A percentile compares a stretch with the other conserved stretches of the same genome.
Evolutionary conservation across 2,329 filamentous ascomycete genomes (phyloP).

Genomic region (Xylariaceae sp.): DNA sequence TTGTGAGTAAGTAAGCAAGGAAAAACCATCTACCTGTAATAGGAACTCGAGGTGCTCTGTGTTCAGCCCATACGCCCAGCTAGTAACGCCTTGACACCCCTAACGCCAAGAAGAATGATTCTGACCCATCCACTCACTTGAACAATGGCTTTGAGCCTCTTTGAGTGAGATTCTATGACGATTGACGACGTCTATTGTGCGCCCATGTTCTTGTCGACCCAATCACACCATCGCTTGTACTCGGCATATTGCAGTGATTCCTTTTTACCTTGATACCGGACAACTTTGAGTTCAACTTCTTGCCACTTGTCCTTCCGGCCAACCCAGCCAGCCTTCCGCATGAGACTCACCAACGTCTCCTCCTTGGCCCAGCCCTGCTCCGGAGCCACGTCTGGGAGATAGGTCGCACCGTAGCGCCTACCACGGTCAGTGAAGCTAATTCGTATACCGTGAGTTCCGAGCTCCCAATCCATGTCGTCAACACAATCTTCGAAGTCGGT

Average conservation of each 20-base stretch:
- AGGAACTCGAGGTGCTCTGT: slow-evolving; percentile 3
- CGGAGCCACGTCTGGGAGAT: slow-evolving; percentile 81
- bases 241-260: slow-evolving; percentile 64
- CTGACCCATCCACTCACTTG: neutral
- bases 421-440: slow-evolving; percentile 76
- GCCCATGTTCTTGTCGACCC: slow-evolving; percentile 46
- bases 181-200: slow-evolving; percentile 17
- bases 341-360: slow-evolving; percentile 81
- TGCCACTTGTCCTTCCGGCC: slow-evolving; percentile 76
- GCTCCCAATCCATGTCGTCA: slow-evolving; percentile 74
- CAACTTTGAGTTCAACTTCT: slow-evolving; percentile 70
- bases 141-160: slow-evolving; percentile 8
- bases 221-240: slow-evolving; percentile 75
- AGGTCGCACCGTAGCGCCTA: slow-evolving; percentile 75
- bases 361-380: slow-evolving; percentile 97
- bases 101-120: neutral
- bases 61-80: slow-evolving; percentile 8
- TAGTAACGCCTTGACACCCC: slow-evolving; percentile 7
- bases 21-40: slow-evolving; percentile 24
- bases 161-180: slow-evolving; percentile 1
- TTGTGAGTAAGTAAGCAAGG: neutral
- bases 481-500: slow-evolving; percentile 75
- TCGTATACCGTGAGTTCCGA: slow-evolving; percentile 81
- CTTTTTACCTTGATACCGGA: slow-evolving; percentile 83
- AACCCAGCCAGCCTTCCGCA: slow-evolving; percentile 91